Evolutionary conservation across 1,284 basidiomycete species (phyloP), one percentile per base, ranked within the genome.

Genomic region (Boletus mariae): DNA sequence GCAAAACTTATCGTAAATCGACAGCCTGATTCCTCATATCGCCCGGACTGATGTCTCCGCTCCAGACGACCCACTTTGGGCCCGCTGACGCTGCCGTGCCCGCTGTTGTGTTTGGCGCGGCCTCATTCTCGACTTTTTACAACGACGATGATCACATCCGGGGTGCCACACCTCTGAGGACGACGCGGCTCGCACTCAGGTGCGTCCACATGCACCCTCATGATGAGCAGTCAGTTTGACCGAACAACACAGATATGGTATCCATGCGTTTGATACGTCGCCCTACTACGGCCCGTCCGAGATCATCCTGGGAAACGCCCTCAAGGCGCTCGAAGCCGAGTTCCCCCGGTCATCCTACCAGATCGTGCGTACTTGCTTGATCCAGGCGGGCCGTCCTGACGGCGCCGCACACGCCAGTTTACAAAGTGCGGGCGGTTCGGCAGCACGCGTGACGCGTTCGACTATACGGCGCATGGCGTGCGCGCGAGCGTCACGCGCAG

Each of bases 391-490:
- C 10, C 25, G 3, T 15, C 15, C 29, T 32, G 20, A 12, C n/a
- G 13, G 9, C 26, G 20, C 4, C 15, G n/a, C 28, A 4, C 25
- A 11, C 20, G 20, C 10, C 31, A 52, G 88, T 86, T 94, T 73
- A 95, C 94, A n/a, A 99, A 99, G 73, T 91, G 88, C 57, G 96
- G 94, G 25, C 83, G 95, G 46, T 95, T 90, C 69, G 93, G 92
- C 4, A 66, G 73, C 1, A 72, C 74, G 43, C 68, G 68, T 31
- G 65, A 67, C 10, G 77, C 82, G 51, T 97, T 98, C 65, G 89
- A 96, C 67, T 95, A 96, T 71, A 79, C 82, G 8, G 87, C 92
- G 0, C 67, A 72, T 12, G 83, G 80, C 29, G 83, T 98, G 51
- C 80, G 86, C 10, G 71, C 76, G 20, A 89, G 85, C 59, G 80